Evolutionary conservation across 495 filamentous ascomycete species (phyloP).

Genomic region (Bacidia gigantensis): DNA sequence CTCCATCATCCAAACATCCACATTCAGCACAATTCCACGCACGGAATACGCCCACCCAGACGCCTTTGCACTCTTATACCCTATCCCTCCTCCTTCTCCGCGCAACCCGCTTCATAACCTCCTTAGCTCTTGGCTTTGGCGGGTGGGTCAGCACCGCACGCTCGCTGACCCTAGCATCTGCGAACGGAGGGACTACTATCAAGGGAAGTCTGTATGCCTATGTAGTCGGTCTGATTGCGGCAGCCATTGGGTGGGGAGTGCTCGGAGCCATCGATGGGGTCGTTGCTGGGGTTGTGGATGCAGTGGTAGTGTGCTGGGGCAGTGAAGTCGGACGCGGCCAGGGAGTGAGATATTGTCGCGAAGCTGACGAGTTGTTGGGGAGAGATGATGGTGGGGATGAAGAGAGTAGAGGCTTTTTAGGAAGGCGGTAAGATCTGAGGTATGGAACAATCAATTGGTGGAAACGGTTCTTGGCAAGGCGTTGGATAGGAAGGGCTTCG

Average conservation of each 20-base stretch:
- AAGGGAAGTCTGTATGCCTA: conserved; percentile 91
- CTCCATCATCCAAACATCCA: conserved; percentile 36
- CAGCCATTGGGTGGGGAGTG: conserved; percentile 88
- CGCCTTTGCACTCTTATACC: conserved; percentile 55
- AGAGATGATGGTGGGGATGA: conserved; percentile 8
- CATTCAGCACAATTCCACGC: conserved; percentile 33
- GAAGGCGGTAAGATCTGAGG: not conserved
- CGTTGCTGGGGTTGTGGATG: conserved; percentile 83
- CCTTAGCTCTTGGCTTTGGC: conserved; percentile 78
- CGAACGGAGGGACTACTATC: conserved; percentile 34
- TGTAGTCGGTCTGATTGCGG: conserved; percentile 79
- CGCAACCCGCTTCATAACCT: conserved; percentile 79
- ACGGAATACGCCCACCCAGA: conserved; percentile 10
- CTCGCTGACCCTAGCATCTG: conserved; percentile 40
- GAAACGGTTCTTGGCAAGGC: not conserved
- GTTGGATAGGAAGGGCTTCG: not conserved
- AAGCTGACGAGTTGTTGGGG: conserved; percentile 64
- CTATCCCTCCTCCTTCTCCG: conserved; percentile 86
- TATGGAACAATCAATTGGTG: too few species aligned
- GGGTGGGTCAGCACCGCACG: conserved; percentile 91
- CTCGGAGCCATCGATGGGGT: conserved; percentile 93
- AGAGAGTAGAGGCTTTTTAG: conserved; percentile 9
- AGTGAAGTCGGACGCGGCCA: conserved; percentile 40
- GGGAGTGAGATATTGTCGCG: conserved; percentile 70
- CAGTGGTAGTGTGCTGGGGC: conserved; percentile 81